Conservation (phyloP, 1,284 basidiomycete genomes). For the Irpex lacteus region DNA sequence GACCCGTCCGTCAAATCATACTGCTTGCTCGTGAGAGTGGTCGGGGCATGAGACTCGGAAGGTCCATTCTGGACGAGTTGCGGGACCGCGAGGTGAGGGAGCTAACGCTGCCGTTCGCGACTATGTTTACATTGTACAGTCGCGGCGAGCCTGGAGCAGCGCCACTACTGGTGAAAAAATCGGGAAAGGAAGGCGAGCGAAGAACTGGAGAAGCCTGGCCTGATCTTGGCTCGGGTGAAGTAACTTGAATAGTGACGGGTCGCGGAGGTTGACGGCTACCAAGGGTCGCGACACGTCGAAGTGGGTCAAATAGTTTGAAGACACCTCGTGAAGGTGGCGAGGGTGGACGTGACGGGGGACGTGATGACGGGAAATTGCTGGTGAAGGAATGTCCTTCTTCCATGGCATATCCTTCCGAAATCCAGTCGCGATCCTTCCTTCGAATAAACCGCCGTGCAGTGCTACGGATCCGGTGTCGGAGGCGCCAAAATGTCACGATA, state of each 20-base stretch:
- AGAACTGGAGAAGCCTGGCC: conserved; percentile 25
- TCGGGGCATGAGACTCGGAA: conserved; percentile 48
- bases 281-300: conserved; percentile 20
- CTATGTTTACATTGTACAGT: conserved; percentile 27
- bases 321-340: conserved; percentile 22
- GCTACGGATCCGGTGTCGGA: conserved; percentile 52
- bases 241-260: conserved; percentile 23
- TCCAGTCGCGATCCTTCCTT: conserved; percentile 36
- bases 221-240: conserved; percentile 18
- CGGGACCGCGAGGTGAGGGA: conserved; percentile 50
- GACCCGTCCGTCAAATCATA: conserved; percentile 12
- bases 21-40: conserved; percentile 32
- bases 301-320: conserved; percentile 20
- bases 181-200: conserved; percentile 28
- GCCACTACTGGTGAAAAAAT: conserved; percentile 24
- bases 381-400: conserved; percentile 52
- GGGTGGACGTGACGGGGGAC: conserved; percentile 19
- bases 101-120: conserved; percentile 30
- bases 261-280: conserved; percentile 17
- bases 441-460: conserved; percentile 47
- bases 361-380: conserved; percentile 19
- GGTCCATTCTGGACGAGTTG: conserved; percentile 62
- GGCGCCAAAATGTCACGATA: conserved; percentile 44
- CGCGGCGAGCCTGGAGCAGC: conserved; percentile 30
- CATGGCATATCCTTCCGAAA: conserved; percentile 46